Evolutionary conservation across 768 basidiomycete genomes (phyloP), one percentile per base, ranked within the genome.

Genomic region (Antrodiella citrinella): DNA sequence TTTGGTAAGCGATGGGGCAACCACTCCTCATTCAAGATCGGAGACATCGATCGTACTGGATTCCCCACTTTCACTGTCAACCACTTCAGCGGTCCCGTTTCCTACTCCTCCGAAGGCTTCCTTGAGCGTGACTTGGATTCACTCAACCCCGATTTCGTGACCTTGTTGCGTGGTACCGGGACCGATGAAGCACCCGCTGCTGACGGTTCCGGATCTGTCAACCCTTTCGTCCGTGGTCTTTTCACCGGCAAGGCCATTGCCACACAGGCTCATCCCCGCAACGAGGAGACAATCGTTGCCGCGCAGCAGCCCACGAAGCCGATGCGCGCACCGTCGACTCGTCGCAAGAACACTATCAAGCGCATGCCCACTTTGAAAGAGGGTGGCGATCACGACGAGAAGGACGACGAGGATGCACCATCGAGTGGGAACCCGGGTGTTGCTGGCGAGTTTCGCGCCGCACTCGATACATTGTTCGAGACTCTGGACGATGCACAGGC

Each of bases 1-100:
- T 91, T 97, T 62, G 73, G 78, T 44, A 98, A 97, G 67, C 80
- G 95, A 1, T 97, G 93, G 91, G 89, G 83, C 4, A 95, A 91
- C 58, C 94, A 98, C 61, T 77, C 86, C 0, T 86, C 85, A 0
- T 97, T 97, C 81, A 94, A 94, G 67, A 66, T 85, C 0, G 88
- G 90, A 10, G 69, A 73, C 0, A 69, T 80, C 21, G 88, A 91
- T 59, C 77, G 91, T 7, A 80, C 81, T 0, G 91, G 93, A 3
- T 84, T 74, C 63, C 84, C 86, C 0, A 84, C 89, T 0, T 99
- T 99, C 67, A 94, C 88, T 0, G 75, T 98, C 66, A 87, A 81
- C 62, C 96, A 98, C 63, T 98, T 79, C 67, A 89, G 87, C 51
- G 92, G 91, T 0, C 78, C 91, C 2, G 90, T 98, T 12, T 87